These are phyloP conservation scores for Actinomucor elegans DNA, from an alignment of 371 early-diverging fungal species.

Conservation along the genomic window DNA sequence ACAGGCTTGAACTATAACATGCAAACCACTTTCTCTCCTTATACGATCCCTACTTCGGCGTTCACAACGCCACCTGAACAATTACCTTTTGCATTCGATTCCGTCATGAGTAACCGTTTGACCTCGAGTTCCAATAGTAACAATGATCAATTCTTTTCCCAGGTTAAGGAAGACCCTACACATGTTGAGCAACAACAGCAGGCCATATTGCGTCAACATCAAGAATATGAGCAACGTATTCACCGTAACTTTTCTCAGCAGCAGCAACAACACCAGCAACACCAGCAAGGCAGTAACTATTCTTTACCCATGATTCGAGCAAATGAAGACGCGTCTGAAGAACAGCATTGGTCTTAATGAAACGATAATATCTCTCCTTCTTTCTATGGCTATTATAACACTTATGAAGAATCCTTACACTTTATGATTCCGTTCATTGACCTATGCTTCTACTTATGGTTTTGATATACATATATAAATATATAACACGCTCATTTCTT, in stretches of 20 bases:
- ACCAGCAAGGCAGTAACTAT: too few relatives aligned
- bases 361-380: neutral
- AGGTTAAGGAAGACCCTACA: slow-evolving; percentile 16
- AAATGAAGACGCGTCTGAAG: slow-evolving; percentile 9
- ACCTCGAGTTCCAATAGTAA: neutral
- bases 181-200: slow-evolving; percentile 16
- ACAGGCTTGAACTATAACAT: slow-evolving; percentile 9
- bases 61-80: slow-evolving; percentile 16
- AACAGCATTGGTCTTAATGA: slow-evolving; percentile 14
- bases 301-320: slow-evolving; percentile 27
- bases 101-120: slow-evolving; percentile 1
- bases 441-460: too few relatives aligned
- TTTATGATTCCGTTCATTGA: too few relatives aligned
- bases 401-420: too few relatives aligned
- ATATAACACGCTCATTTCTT: too few relatives aligned
- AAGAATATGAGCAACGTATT: slow-evolving; percentile 20
- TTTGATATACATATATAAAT: too few relatives aligned
- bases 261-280: too few relatives aligned
- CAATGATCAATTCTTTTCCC: slow-evolving; percentile 2
- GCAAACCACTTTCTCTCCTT: slow-evolving; percentile 15
- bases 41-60: slow-evolving; percentile 15
- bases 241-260: slow-evolving; percentile 16
- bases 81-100: slow-evolving; percentile 16
- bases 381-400: neutral
- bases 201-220: slow-evolving; percentile 8